Conservation (phyloP, 2,329 filamentous ascomycete genomes). For the Sphaerostilbella broomeana region DNA sequence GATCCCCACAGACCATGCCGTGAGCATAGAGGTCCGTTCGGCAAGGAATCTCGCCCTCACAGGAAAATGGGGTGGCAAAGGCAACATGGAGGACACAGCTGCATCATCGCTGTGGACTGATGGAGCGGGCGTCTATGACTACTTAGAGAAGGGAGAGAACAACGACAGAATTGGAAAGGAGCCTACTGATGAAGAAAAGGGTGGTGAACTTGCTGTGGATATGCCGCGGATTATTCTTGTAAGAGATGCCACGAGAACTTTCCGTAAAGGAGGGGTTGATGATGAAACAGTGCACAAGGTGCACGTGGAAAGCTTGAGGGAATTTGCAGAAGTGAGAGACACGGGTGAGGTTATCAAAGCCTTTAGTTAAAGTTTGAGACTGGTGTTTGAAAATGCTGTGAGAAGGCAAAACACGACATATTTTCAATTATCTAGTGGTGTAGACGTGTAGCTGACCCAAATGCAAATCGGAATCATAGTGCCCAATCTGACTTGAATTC, state of each 20-base stretch:
- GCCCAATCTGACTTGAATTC: no score
- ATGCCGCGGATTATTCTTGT: slow-evolving; percentile 15
- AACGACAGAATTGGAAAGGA: not conserved
- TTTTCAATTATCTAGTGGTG: no score
- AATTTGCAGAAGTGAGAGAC: slow-evolving; percentile 13
- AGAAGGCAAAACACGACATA: no score
- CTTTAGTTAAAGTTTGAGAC: not conserved
- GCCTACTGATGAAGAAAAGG: slow-evolving; percentile 3
- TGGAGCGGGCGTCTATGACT: slow-evolving; percentile 10
- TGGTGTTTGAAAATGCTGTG: no score
- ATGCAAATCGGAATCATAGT: no score
- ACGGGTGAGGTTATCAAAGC: slow-evolving; percentile 2
- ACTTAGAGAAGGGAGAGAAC: not conserved
- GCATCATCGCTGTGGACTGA: slow-evolving; percentile 7
- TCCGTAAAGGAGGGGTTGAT: slow-evolving; percentile 13
- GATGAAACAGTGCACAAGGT: slow-evolving; percentile 12
- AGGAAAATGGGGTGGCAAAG: slow-evolving; percentile 15
- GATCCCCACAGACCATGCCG: slow-evolving; percentile 9
- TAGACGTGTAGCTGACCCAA: no score
- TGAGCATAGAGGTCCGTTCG: slow-evolving; percentile 14
- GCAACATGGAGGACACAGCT: slow-evolving; percentile 13
- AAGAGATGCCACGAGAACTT: slow-evolving; percentile 13
- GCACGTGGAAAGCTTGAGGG: slow-evolving; percentile 11
- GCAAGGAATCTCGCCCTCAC: slow-evolving; percentile 13
- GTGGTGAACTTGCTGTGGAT: slow-evolving; percentile 10